A percentile compares a stretch with the other conserved stretches of the same genome.
Evolutionary conservation across 306 rosid genomes (phyloP).

Genomic region (Sphenostylis stenocarpa): DNA sequence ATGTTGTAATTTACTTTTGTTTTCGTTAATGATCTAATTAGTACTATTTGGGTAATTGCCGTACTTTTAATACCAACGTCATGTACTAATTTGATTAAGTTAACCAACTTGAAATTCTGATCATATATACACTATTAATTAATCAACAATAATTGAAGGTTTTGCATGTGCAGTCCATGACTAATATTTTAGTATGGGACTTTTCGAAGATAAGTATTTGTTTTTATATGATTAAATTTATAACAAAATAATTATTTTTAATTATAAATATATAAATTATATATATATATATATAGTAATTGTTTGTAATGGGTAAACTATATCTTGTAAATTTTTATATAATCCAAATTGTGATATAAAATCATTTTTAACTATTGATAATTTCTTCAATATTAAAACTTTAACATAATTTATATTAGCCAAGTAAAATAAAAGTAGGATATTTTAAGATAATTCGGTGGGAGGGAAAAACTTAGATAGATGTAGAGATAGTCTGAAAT

Average conservation of each 20-base stretch:
- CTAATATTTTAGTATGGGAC: neutral
- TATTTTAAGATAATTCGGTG: too few species aligned
- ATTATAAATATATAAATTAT: too few species aligned
- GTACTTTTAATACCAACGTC: neutral
- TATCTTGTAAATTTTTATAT: neutral
- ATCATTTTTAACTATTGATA: too few species aligned
- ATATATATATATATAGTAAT: too few species aligned
- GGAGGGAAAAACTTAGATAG: too few species aligned
- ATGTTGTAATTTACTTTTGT: neutral
- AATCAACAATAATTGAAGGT: conserved; percentile 8
- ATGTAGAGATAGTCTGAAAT: too few species aligned
- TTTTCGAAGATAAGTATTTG: neutral
- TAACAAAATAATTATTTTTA: neutral
- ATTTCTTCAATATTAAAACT: too few species aligned
- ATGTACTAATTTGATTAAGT: neutral
- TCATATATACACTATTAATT: neutral
- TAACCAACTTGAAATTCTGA: neutral
- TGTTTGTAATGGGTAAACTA: neutral
- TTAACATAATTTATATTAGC: too few species aligned
- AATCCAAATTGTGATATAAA: too few species aligned
- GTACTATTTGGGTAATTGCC: neutral
- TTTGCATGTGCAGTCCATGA: conserved; percentile 55
- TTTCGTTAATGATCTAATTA: neutral
- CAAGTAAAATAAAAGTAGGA: too few species aligned
- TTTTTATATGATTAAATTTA: neutral